Conservation (phyloP, 1,284 basidiomycete species). For the Grifola frondosa region DNA sequence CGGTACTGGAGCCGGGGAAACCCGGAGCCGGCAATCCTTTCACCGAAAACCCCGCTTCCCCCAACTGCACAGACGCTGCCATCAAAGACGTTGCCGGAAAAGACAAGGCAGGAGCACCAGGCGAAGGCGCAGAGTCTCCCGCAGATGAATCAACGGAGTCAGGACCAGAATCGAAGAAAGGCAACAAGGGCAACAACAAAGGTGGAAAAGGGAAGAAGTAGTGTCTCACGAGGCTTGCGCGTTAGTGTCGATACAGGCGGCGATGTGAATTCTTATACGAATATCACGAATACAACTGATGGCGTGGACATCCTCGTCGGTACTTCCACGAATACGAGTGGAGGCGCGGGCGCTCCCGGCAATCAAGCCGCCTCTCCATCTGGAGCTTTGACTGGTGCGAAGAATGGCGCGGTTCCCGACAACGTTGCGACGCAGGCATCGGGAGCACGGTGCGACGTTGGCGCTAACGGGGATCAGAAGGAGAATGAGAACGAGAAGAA, state of each 20-base stretch:
- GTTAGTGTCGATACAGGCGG: background rate
- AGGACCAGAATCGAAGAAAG: constrained; percentile 1
- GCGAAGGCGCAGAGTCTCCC: constrained; percentile 18
- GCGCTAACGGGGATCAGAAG: too few relatives aligned
- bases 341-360: constrained; percentile 4
- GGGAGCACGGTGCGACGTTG: too few relatives aligned
- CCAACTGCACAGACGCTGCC: constrained; percentile 10
- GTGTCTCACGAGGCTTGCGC: background rate
- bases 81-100: constrained; percentile 9
- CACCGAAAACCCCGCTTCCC: too few relatives aligned
- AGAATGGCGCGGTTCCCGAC: too few relatives aligned
- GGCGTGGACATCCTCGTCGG: constrained; percentile 19
- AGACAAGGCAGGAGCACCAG: constrained; percentile 14
- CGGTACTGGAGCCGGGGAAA: background rate
- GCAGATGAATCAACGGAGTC: constrained; percentile 11
- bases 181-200: constrained; percentile 6
- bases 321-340: constrained; percentile 4
- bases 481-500: too few relatives aligned
- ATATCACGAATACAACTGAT: constrained; percentile 20
- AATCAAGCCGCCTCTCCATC: too few relatives aligned
- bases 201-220: too few relatives aligned
- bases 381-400: too few relatives aligned
- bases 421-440: too few relatives aligned
- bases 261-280: constrained; percentile 17
- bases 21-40: constrained; percentile 13